A percentile compares a stretch with the other conserved stretches of the same genome.
Evolutionary conservation across 352 stramenopile species (phyloP).

Genomic region (Phytophthora agathidicida): DNA sequence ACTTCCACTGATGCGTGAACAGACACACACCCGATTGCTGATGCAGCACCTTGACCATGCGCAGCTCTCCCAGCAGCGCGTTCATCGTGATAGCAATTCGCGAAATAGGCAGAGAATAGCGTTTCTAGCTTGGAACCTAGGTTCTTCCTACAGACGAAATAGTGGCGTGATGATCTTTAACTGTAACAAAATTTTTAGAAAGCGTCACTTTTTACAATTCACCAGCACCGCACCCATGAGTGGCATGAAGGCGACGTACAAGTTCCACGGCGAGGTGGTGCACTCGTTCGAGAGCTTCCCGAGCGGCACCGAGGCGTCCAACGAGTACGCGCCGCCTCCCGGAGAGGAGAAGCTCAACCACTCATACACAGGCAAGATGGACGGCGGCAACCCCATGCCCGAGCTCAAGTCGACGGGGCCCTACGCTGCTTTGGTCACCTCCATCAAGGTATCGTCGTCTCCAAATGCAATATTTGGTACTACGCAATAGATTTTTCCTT

Average conservation of each 20-base stretch:
- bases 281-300: conserved; percentile 78
- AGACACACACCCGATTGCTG: conserved; percentile 69
- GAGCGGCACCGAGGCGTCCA: conserved; percentile 56
- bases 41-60: conserved; percentile 80
- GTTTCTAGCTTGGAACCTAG: no score
- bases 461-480: background rate
- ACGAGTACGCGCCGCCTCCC: conserved; percentile 54
- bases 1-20: conserved; percentile 86
- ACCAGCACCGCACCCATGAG: no score
- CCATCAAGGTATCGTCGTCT: conserved; percentile 64
- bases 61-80: conserved; percentile 51
- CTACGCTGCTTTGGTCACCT: conserved; percentile 74
- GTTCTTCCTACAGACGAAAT: no score
- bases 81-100: conserved; percentile 30
- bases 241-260: conserved; percentile 66
- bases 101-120: background rate
- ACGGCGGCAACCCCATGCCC: conserved; percentile 65
- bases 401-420: conserved; percentile 68
- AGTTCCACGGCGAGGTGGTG: conserved; percentile 71
- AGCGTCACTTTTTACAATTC: no score
- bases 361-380: conserved; percentile 72
- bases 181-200: no score
- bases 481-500: background rate
- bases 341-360: conserved; percentile 62
- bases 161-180: no score